Percentiles rank a stretch among this genome's conserved stretches.
phyloP scores from a whole-genome alignment of 2,329 filamentous ascomycete species.

The Colletotrichum sp. region DNA sequence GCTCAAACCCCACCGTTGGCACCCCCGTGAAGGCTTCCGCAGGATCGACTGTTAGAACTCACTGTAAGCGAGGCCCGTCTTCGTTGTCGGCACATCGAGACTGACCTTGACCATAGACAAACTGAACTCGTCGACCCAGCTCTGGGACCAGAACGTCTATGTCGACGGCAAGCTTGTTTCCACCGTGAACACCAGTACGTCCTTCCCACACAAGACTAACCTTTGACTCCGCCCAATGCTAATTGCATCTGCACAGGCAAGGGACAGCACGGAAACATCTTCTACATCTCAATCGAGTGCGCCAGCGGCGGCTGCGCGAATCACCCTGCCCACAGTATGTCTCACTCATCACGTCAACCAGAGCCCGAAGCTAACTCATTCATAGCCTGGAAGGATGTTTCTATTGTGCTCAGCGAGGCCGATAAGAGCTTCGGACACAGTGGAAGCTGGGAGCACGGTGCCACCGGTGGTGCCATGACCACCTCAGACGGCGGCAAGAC shows the following conservation, averaged over 20 bases:
- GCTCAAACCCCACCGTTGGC: not conserved
- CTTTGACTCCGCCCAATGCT: not conserved
- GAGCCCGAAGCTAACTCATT: not conserved
- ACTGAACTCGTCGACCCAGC: not conserved
- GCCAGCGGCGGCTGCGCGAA: not conserved
- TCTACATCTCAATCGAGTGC: constrained; percentile 10
- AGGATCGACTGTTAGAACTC: not conserved
- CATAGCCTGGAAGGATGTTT: not conserved
- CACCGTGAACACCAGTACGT: not conserved
- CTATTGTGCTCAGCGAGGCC: not conserved
- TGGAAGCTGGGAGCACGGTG: not conserved
- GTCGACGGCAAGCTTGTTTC: not conserved
- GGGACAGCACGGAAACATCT: not conserved
- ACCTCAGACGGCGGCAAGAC: not conserved
- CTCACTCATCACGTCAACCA: too few relatives aligned
- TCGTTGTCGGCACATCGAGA: not conserved
- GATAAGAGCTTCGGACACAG: not conserved
- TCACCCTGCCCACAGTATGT: not conserved
- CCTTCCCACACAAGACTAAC: not conserved
- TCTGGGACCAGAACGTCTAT: not conserved
- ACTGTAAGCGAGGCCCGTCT: not conserved
- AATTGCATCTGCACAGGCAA: not conserved
- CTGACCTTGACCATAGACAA: not conserved
- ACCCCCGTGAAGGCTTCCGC: not conserved
- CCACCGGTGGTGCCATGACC: not conserved